A percentile compares a stretch with the other conserved stretches of the same genome.
Evolutionary conservation across 1,139 yeast genomes (phyloP).

Genomic region (Pichia sp.): DNA sequence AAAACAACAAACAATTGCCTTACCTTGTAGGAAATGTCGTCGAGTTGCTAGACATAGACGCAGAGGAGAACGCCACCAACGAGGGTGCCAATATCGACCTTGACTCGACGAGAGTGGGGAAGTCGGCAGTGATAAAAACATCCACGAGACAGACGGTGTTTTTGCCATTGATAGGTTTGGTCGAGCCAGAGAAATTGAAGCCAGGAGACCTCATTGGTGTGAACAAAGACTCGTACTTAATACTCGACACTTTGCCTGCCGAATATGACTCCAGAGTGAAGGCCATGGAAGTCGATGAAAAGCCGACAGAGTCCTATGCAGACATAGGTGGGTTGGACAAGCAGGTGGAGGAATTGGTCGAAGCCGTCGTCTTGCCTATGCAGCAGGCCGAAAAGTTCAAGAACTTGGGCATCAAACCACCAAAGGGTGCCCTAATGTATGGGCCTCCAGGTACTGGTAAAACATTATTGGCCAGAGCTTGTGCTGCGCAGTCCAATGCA

Average conservation of each 20-base stretch:
- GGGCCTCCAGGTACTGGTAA: slow-evolving; percentile 99
- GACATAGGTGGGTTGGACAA: slow-evolving; percentile 98
- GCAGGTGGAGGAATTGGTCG: slow-evolving; percentile 95
- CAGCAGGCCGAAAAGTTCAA: slow-evolving; percentile 96
- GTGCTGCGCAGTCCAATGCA: slow-evolving; percentile 99
- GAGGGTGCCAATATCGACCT: slow-evolving; percentile 96
- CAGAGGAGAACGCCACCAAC: slow-evolving; percentile 79
- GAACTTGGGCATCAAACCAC: slow-evolving; percentile 89
- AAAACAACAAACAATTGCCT: slow-evolving; percentile 92
- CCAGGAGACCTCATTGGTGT: slow-evolving; percentile 98
- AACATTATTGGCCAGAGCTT: slow-evolving; percentile 93
- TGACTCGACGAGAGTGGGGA: slow-evolving; percentile 90
- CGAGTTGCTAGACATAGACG: slow-evolving; percentile 83
- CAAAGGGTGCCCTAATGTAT: slow-evolving; percentile 97
- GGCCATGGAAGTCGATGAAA: slow-evolving; percentile 99
- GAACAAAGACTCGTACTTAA: slow-evolving; percentile 90
- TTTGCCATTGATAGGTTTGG: slow-evolving; percentile 91
- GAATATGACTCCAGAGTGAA: slow-evolving; percentile 97
- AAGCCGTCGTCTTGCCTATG: slow-evolving; percentile 98
- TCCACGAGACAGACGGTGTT: slow-evolving; percentile 97
- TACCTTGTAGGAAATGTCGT: slow-evolving; percentile 97
- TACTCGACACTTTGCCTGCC: slow-evolving; percentile 90
- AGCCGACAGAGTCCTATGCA: slow-evolving; percentile 93
- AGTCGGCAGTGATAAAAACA: slow-evolving; percentile 95
- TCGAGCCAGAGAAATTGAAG: slow-evolving; percentile 79